A percentile compares a stretch with the other conserved stretches of the same genome.
Conservation (phyloP, 2,329 filamentous ascomycete genomes). For the Neofusicoccum kwambonambiense region DNA sequence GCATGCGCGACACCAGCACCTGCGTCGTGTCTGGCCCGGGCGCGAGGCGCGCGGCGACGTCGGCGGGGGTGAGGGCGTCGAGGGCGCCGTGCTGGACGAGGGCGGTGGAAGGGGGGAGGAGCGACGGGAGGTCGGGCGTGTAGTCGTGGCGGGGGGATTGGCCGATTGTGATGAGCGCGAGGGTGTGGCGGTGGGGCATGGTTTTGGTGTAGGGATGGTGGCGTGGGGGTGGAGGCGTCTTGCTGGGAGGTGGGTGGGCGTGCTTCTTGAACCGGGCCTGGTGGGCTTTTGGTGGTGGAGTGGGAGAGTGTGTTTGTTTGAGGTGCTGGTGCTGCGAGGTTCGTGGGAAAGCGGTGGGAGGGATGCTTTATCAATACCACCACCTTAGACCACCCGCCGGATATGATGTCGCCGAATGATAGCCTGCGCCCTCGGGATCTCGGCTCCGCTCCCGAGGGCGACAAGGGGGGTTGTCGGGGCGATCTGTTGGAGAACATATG, state of each 20-base stretch:
- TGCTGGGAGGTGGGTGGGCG: too few species aligned
- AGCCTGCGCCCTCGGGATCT: neutral
- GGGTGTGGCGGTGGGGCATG: neutral
- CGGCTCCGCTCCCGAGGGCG: neutral
- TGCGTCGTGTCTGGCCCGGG: neutral
- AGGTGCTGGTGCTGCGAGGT: neutral
- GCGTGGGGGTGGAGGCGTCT: neutral
- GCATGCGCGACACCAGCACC: constrained; percentile 5
- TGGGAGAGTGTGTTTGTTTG: neutral
- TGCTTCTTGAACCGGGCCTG: too few species aligned
- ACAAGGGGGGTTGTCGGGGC: neutral
- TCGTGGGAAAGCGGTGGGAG: neutral
- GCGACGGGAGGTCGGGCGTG: neutral
- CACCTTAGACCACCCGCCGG: neutral
- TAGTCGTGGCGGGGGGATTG: constrained; percentile 14
- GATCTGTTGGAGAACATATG: neutral
- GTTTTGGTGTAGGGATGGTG: neutral
- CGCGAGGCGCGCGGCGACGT: neutral
- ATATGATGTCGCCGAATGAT: neutral
- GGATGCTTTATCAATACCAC: neutral
- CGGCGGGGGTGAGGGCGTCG: neutral
- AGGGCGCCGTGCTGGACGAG: constrained; percentile 6
- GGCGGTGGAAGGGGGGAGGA: neutral
- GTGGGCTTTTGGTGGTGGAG: too few species aligned
- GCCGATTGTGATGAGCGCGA: constrained; percentile 5